phyloP scores from a whole-genome alignment of 306 rosid genomes.

The Pterocarpus santalinus region DNA sequence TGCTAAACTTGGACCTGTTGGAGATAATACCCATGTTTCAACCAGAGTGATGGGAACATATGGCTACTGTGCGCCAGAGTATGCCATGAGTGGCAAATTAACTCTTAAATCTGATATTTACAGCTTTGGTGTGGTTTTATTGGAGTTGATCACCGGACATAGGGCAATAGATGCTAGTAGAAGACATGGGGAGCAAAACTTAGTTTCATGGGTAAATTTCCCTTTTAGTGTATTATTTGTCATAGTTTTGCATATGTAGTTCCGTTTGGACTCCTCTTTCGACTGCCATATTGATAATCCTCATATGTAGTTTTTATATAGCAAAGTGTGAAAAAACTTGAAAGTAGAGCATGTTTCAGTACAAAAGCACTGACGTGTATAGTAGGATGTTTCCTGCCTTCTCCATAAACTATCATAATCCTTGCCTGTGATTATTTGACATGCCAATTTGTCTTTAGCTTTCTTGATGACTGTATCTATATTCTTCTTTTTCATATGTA shows the following conservation, averaged over 20 bases:
- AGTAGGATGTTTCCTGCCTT: constrained; percentile 16
- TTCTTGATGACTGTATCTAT: constrained; percentile 17
- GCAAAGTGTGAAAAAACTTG: background rate
- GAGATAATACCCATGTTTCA: constrained; percentile 97
- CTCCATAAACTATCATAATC: constrained; percentile 19
- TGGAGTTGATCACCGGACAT: constrained; percentile 94
- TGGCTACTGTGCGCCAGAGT: constrained; percentile 98
- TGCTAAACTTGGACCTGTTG: constrained; percentile 96
- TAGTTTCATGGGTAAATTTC: constrained; percentile 82
- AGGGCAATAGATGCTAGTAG: constrained; percentile 73
- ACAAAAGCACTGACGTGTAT: constrained; percentile 1
- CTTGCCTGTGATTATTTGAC: constrained; percentile 24
- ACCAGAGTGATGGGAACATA: constrained; percentile 98
- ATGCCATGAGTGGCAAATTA: constrained; percentile 96
- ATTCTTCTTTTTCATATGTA: background rate
- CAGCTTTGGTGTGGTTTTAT: constrained; percentile 94
- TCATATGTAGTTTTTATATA: constrained; percentile 23
- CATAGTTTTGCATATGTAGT: constrained; percentile 29
- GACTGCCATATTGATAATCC: constrained; percentile 3
- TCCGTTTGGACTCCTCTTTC: constrained; percentile 11
- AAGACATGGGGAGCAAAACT: constrained; percentile 88
- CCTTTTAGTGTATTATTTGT: constrained; percentile 31
- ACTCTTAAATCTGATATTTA: constrained; percentile 97
- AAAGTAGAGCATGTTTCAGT: constrained; percentile 13
- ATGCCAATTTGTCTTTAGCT: constrained; percentile 6